Evolutionary conservation across 2,329 filamentous ascomycete genomes (phyloP).

Genomic region (Fusarium keratoplasticum): DNA sequence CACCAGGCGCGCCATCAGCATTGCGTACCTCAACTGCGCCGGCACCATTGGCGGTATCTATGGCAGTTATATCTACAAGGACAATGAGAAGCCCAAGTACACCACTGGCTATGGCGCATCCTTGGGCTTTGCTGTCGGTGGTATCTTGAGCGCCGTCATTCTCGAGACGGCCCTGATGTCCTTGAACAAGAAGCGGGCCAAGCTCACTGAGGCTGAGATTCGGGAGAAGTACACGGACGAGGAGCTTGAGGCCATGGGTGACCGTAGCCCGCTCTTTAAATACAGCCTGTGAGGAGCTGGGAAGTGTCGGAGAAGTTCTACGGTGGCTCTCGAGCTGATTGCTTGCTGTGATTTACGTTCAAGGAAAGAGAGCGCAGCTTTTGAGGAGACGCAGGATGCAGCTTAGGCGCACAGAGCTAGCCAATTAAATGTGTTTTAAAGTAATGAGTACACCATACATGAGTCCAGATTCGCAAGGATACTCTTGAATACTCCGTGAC

Average conservation of each 20-base stretch:
- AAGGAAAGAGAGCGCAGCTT: neutral
- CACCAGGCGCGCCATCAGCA: conserved; percentile 50
- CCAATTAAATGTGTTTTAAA: neutral
- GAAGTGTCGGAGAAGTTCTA: too few species aligned
- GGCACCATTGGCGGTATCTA: conserved; percentile 41
- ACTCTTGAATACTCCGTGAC: neutral
- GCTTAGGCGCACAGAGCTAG: neutral
- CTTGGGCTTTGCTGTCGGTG: conserved; percentile 31
- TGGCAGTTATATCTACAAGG: conserved; percentile 42
- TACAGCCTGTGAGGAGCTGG: neutral
- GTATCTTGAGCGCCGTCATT: conserved; percentile 23
- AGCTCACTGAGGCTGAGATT: conserved; percentile 41
- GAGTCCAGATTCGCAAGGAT: neutral
- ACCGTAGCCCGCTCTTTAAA: conserved; percentile 44
- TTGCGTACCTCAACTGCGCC: conserved; percentile 47
- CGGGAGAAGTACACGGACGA: conserved; percentile 44
- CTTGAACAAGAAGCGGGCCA: conserved; percentile 43
- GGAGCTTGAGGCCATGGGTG: conserved; percentile 48
- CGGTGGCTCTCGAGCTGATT: neutral
- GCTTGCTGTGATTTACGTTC: neutral
- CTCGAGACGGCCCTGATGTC: conserved; percentile 36
- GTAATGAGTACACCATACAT: neutral
- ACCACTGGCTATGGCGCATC: conserved; percentile 42
- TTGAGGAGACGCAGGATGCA: neutral
- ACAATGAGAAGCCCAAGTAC: conserved; percentile 40